A percentile compares a stretch with the other conserved stretches of the same genome.
These are phyloP conservation scores for Colletotrichum neosansevieriae DNA, from an alignment of 2,329 filamentous ascomycete genomes.

Conservation along the genomic window DNA sequence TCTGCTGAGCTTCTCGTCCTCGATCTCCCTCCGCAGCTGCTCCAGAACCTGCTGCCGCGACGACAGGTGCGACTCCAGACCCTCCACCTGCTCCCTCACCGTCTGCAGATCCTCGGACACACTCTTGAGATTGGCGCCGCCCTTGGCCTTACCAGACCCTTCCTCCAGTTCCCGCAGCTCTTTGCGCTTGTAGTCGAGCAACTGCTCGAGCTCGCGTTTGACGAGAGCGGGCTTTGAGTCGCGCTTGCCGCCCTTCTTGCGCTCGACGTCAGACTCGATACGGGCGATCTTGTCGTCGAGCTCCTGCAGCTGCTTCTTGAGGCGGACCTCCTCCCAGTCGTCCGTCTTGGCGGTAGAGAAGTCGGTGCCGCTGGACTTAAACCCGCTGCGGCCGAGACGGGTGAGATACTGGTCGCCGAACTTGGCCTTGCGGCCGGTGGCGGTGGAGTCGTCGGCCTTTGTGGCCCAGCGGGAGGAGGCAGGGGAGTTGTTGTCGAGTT, in stretches of 20 bases:
- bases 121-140: slow-evolving; percentile 79
- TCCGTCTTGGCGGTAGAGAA: slow-evolving; percentile 88
- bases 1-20: slow-evolving; percentile 80
- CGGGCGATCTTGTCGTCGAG: slow-evolving; percentile 88
- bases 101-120: slow-evolving; percentile 88
- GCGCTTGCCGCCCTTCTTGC: slow-evolving; percentile 72
- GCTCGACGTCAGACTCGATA: slow-evolving; percentile 80
- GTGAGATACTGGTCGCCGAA: slow-evolving; percentile 98
- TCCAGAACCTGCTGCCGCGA: slow-evolving; percentile 81
- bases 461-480: slow-evolving; percentile 81
- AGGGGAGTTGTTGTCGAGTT: slow-evolving; percentile 80
- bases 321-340: slow-evolving; percentile 96
- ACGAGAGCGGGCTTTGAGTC: slow-evolving; percentile 90
- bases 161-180: slow-evolving; percentile 81
- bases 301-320: slow-evolving; percentile 92
- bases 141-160: slow-evolving; percentile 75
- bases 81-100: slow-evolving; percentile 95
- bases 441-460: slow-evolving; percentile 81
- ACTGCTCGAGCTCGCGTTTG: slow-evolving; percentile 92
- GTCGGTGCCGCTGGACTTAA: slow-evolving; percentile 88
- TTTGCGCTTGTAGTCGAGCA: slow-evolving; percentile 93
- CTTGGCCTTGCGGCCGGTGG: slow-evolving; percentile 92
- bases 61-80: slow-evolving; percentile 84
- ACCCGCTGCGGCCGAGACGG: slow-evolving; percentile 84
- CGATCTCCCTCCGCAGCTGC: slow-evolving; percentile 84